phyloP scores from a whole-genome alignment of 371 early-diverging fungal genomes.

The Saksenaea vasiformis region DNA sequence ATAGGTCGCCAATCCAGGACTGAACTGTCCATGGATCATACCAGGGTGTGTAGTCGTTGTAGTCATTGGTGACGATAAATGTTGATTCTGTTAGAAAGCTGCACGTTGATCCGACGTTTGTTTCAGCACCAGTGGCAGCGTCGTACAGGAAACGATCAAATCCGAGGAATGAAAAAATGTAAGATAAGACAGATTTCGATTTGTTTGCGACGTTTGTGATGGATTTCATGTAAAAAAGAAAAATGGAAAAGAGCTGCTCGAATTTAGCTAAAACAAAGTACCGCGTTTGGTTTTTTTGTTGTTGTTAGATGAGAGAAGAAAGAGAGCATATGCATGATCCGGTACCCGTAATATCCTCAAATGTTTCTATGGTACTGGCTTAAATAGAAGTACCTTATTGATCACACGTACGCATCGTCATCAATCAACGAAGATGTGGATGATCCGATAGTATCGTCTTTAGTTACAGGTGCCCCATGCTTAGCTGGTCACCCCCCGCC shows the following conservation, averaged over 20 bases:
- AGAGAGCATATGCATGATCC: not conserved
- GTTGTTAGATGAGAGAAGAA: slow-evolving; percentile 2
- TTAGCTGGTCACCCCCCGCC: no score
- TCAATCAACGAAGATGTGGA: no score
- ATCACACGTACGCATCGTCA: not conserved
- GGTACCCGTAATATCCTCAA: not conserved
- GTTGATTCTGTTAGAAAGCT: slow-evolving; percentile 26
- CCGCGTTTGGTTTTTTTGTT: slow-evolving; percentile 2
- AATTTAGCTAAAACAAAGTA: not conserved
- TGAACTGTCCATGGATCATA: slow-evolving; percentile 17
- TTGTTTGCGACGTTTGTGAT: not conserved
- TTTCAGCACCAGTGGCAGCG: not conserved
- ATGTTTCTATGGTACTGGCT: not conserved
- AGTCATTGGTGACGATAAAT: slow-evolving; percentile 11
- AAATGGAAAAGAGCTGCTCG: not conserved
- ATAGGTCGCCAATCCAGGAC: slow-evolving; percentile 28
- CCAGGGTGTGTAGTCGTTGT: not conserved
- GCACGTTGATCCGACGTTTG: slow-evolving; percentile 19
- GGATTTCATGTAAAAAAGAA: slow-evolving; percentile 13
- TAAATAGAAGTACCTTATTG: not conserved
- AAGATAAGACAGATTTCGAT: slow-evolving; percentile 12
- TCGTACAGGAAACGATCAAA: slow-evolving; percentile 2
- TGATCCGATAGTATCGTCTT: no score
- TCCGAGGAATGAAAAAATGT: slow-evolving; percentile 13
- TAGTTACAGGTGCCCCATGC: no score